A percentile compares a stretch with the other conserved stretches of the same genome.
Conservation (phyloP, 176 grass and related monocot genomes). For the Oryza punctata region DNA sequence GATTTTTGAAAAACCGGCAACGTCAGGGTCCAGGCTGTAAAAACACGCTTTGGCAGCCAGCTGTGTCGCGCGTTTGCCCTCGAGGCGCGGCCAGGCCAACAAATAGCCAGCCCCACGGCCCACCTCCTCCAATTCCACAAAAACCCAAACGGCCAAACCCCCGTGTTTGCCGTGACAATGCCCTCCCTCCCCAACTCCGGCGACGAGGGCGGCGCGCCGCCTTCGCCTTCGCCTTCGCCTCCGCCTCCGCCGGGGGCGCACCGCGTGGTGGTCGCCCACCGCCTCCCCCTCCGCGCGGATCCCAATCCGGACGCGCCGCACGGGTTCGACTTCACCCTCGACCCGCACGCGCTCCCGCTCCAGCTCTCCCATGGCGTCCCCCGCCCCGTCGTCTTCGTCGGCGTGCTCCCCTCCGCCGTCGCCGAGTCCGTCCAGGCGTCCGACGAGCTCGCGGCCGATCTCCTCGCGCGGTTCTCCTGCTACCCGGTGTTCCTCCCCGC, state of each 20-base stretch:
- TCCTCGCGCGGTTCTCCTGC: slow-evolving; percentile 46
- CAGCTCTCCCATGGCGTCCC: slow-evolving; percentile 53
- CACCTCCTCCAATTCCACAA: slow-evolving; percentile 14
- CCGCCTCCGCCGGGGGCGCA: background rate
- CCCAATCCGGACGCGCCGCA: slow-evolving; percentile 42
- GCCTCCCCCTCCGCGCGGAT: slow-evolving; percentile 55
- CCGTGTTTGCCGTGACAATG: slow-evolving; percentile 26
- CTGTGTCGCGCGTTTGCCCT: background rate
- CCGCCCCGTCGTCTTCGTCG: slow-evolving; percentile 54
- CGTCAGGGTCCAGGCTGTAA: slow-evolving; percentile 4
- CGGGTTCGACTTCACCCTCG: slow-evolving; percentile 59
- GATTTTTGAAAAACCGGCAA: background rate
- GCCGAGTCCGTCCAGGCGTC: background rate
- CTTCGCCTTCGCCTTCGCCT: background rate
- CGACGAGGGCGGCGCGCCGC: background rate
- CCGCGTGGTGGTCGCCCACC: slow-evolving; percentile 70
- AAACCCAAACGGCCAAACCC: slow-evolving; percentile 21
- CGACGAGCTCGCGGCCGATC: slow-evolving; percentile 27
- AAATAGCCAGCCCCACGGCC: slow-evolving; percentile 13
- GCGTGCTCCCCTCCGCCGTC: slow-evolving; percentile 45
- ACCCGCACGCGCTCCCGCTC: slow-evolving; percentile 47
- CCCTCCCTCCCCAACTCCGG: background rate
- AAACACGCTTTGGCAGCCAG: background rate
- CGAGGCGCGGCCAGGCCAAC: slow-evolving; percentile 28
- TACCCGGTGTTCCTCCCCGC: slow-evolving; percentile 46